Evolutionary conservation across 805 yeast species (phyloP).

Genomic region (Kluyveromyces aestuarii): DNA sequence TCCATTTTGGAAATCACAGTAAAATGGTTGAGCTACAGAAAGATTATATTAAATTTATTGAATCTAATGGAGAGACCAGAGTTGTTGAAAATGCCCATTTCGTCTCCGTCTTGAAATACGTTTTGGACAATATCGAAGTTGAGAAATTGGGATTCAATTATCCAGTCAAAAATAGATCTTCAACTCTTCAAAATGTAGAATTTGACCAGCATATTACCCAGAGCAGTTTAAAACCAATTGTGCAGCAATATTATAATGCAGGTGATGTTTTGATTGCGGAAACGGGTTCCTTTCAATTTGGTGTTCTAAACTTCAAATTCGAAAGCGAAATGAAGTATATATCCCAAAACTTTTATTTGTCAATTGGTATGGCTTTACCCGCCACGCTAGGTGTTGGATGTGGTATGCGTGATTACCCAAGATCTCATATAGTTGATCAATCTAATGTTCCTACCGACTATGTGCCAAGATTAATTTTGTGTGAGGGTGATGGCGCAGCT

Average conservation of each 20-base stretch:
- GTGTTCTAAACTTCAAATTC: slow-evolving; percentile 55
- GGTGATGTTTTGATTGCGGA: slow-evolving; percentile 72
- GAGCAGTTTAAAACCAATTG: slow-evolving; percentile 32
- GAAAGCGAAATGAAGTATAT: slow-evolving; percentile 44
- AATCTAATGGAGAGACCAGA: slow-evolving; percentile 11
- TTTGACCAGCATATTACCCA: slow-evolving; percentile 33
- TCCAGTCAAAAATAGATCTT: slow-evolving; percentile 2
- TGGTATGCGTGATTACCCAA: slow-evolving; percentile 49
- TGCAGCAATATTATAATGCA: slow-evolving; percentile 41
- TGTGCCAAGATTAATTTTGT: slow-evolving; percentile 50
- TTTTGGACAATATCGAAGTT: slow-evolving; percentile 32
- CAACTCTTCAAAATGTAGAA: not conserved
- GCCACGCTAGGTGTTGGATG: slow-evolving; percentile 75
- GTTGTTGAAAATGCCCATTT: slow-evolving; percentile 36
- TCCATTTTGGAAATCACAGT: slow-evolving; percentile 34
- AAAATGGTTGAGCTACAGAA: slow-evolving; percentile 43
- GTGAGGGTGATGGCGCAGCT: slow-evolving; percentile 92
- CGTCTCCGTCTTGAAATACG: slow-evolving; percentile 38
- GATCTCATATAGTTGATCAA: slow-evolving; percentile 23
- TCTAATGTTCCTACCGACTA: slow-evolving; percentile 12
- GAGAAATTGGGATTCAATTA: slow-evolving; percentile 16
- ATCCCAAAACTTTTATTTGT: slow-evolving; percentile 69
- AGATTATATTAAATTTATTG: slow-evolving; percentile 41
- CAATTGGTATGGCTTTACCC: slow-evolving; percentile 86
- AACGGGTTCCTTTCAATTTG: slow-evolving; percentile 79